These are phyloP conservation scores for Prosopis cineraria DNA, from an alignment of 306 rosid genomes.

Conservation along the genomic window DNA sequence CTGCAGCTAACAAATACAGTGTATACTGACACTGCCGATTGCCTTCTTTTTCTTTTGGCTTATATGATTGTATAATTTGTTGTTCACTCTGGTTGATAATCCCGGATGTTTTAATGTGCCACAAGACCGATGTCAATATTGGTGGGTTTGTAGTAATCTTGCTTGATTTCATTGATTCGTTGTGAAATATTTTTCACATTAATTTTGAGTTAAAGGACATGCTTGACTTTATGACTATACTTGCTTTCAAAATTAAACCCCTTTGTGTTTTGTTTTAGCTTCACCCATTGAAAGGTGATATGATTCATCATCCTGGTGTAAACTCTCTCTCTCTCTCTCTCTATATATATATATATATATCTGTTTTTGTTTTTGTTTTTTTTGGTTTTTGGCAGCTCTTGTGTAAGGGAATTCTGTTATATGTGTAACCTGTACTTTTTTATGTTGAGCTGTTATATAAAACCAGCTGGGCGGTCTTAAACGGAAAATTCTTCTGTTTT, in stretches of 20 bases:
- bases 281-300: conserved; percentile 3
- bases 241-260: conserved; percentile 7
- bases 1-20: background rate
- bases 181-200: background rate
- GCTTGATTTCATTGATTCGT: background rate
- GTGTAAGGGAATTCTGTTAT: conserved; percentile 2
- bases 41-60: background rate
- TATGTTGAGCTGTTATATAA: background rate
- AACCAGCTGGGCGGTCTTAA: background rate
- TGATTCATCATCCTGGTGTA: background rate
- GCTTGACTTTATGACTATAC: conserved; percentile 15
- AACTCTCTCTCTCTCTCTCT: no score
- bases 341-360: no score
- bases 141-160: background rate
- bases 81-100: conserved; percentile 11
- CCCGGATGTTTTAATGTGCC: conserved; percentile 6
- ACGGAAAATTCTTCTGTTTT: conserved; percentile 24
- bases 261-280: background rate
- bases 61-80: background rate
- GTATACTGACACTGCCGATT: conserved; percentile 1
- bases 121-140: conserved; percentile 1
- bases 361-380: background rate
- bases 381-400: background rate
- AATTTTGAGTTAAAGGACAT: background rate
- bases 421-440: background rate